Percentiles rank a stretch among this genome's conserved stretches.
Conservation (phyloP, 768 basidiomycete species). For the Atractiella rhizophila region DNA sequence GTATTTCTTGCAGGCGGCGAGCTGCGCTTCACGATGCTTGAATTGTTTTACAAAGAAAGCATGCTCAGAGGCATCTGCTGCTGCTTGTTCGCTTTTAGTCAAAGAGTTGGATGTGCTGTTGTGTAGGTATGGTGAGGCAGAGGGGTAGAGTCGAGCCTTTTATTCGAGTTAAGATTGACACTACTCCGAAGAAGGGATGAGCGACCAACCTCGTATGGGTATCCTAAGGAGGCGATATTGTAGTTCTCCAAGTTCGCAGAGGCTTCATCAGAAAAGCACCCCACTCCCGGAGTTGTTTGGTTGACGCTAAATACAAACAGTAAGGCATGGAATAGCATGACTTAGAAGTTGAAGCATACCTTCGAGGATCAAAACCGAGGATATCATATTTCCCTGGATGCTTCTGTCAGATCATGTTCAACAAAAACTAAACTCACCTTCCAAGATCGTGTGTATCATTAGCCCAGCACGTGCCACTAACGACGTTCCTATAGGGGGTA, state of each 20-base stretch:
- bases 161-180: no score
- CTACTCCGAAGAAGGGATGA: no score
- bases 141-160: no score
- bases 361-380: slow-evolving; percentile 14
- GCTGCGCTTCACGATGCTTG: not conserved
- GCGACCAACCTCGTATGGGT: not conserved
- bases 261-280: slow-evolving; percentile 3
- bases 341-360: no score
- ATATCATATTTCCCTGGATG: slow-evolving; percentile 9
- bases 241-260: not conserved
- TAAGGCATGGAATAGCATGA: no score
- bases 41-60: not conserved
- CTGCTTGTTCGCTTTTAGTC: not conserved
- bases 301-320: no score
- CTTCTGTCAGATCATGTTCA: not conserved
- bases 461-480: not conserved
- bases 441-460: not conserved
- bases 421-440: not conserved
- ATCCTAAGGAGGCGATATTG: not conserved
- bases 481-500: no score
- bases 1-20: slow-evolving; percentile 2
- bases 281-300: slow-evolving; percentile 8
- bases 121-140: no score
- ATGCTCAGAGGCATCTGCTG: no score
- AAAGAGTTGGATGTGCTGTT: not conserved